Conservation (phyloP, 192 early-diverging fungal genomes). For the Coemansia sp. region DNA sequence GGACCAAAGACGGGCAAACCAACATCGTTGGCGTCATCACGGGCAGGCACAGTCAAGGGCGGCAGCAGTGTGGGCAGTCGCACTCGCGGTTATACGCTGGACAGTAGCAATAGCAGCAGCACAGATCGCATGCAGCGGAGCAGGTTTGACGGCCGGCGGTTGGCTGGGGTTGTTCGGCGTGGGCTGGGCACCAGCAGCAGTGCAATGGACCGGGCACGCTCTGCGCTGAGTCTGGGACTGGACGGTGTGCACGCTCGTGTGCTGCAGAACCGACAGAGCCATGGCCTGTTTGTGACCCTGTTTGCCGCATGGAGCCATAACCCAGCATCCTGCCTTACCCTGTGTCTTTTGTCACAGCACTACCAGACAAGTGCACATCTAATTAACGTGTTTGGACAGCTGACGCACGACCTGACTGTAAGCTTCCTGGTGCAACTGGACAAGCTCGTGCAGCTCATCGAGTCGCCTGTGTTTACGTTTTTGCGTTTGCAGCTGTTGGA, state of each 20-base stretch:
- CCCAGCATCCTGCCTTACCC: slow-evolving; percentile 87
- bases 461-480: slow-evolving; percentile 97
- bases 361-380: slow-evolving; percentile 89
- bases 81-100: slow-evolving; percentile 1
- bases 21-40: neutral
- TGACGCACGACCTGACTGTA: slow-evolving; percentile 84
- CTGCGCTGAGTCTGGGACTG: slow-evolving; percentile 16
- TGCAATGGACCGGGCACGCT: slow-evolving; percentile 15
- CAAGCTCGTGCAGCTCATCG: slow-evolving; percentile 95
- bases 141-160: neutral
- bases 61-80: neutral
- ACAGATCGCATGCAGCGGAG: slow-evolving; percentile 1
- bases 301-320: slow-evolving; percentile 98
- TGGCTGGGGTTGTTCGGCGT: slow-evolving; percentile 1
- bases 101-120: slow-evolving; percentile 4
- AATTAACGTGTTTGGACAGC: slow-evolving; percentile 80
- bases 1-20: neutral
- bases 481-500: slow-evolving; percentile 92
- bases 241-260: slow-evolving; percentile 27
- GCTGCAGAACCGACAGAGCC: slow-evolving; percentile 57
- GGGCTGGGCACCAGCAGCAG: neutral
- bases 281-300: slow-evolving; percentile 77
- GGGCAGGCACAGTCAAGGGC: neutral
- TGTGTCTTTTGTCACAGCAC: slow-evolving; percentile 95
- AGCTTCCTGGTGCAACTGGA: slow-evolving; percentile 94